Percentiles rank a stretch among this genome's conserved stretches.
phyloP scores from a whole-genome alignment of 2,329 filamentous ascomycete genomes.

The Ilyonectria sp. region DNA sequence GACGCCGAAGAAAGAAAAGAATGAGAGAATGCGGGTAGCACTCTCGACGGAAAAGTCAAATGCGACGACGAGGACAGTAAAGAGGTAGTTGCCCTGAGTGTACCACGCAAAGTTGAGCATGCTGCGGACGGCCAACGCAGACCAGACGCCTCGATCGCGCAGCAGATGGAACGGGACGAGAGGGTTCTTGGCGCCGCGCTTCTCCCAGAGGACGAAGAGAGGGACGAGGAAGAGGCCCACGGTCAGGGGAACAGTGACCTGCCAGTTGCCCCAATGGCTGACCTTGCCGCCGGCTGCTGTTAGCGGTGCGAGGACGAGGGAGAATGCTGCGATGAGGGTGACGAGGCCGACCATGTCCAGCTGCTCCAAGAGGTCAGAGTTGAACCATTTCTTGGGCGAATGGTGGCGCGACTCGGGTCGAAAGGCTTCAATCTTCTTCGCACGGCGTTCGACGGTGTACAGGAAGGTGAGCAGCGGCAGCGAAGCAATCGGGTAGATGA shows the following conservation, averaged over 20 bases:
- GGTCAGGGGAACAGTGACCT: slow-evolving; percentile 66
- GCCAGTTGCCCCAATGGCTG: slow-evolving; percentile 65
- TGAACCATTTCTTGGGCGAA: slow-evolving; percentile 49
- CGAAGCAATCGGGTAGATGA: slow-evolving; percentile 71
- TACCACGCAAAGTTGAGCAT: slow-evolving; percentile 69
- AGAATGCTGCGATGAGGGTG: slow-evolving; percentile 62
- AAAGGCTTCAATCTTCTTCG: slow-evolving; percentile 11
- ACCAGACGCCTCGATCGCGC: slow-evolving; percentile 74
- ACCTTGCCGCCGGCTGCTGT: slow-evolving; percentile 68
- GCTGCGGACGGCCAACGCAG: slow-evolving; percentile 68
- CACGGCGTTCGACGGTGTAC: slow-evolving; percentile 51
- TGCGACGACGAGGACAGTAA: slow-evolving; percentile 70
- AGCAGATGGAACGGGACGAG: slow-evolving; percentile 72
- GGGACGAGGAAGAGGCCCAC: slow-evolving; percentile 66
- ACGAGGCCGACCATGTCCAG: slow-evolving; percentile 67
- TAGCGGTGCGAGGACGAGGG: slow-evolving; percentile 64
- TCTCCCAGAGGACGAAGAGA: slow-evolving; percentile 69
- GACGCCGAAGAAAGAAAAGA: slow-evolving; percentile 69
- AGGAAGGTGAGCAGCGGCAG: slow-evolving; percentile 67
- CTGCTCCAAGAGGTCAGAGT: slow-evolving; percentile 67
- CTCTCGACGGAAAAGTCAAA: slow-evolving; percentile 70
- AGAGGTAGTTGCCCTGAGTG: slow-evolving; percentile 72
- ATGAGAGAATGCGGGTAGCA: slow-evolving; percentile 69
- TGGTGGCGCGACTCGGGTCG: neutral
- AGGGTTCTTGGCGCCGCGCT: slow-evolving; percentile 61